A percentile compares a stretch with the other conserved stretches of the same genome.
These are phyloP conservation scores for Smittium culicis DNA, from an alignment of 371 early-diverging fungal genomes.

Conservation along the genomic window DNA sequence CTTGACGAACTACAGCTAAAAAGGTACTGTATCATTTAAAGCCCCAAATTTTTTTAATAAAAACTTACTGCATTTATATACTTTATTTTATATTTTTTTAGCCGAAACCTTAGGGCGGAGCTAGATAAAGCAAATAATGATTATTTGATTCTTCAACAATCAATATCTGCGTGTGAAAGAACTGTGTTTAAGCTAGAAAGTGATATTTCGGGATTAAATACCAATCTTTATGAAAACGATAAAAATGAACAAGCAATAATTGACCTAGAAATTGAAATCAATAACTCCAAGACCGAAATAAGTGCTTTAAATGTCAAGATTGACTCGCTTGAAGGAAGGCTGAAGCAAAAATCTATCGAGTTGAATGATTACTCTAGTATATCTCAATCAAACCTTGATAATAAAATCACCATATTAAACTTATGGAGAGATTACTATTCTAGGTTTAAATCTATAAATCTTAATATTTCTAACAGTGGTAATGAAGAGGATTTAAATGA, in stretches of 20 bases:
- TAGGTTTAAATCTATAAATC: slow-evolving; percentile 1
- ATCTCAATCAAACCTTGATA: neutral
- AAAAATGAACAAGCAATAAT: neutral
- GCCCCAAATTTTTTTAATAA: no score
- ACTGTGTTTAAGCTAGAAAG: slow-evolving; percentile 1
- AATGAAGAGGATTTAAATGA: neutral
- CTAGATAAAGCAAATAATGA: slow-evolving; percentile 6
- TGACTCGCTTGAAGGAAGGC: neutral
- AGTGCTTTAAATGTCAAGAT: neutral
- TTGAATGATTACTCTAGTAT: neutral
- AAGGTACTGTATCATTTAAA: neutral
- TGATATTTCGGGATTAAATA: neutral
- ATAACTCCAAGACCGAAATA: neutral
- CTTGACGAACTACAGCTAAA: neutral
- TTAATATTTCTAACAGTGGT: neutral
- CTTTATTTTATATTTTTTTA: neutral
- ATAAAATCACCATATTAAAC: neutral
- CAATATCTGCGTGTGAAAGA: neutral
- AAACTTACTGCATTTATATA: no score
- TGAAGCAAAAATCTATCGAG: neutral
- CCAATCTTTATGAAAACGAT: slow-evolving; percentile 3
- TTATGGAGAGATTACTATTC: neutral
- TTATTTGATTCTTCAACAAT: neutral
- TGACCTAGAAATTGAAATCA: neutral
- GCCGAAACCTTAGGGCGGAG: slow-evolving; percentile 1